Evolutionary conservation across 1,139 yeast species (phyloP).

Genomic region (Scheffersomyces cryptocercus): DNA sequence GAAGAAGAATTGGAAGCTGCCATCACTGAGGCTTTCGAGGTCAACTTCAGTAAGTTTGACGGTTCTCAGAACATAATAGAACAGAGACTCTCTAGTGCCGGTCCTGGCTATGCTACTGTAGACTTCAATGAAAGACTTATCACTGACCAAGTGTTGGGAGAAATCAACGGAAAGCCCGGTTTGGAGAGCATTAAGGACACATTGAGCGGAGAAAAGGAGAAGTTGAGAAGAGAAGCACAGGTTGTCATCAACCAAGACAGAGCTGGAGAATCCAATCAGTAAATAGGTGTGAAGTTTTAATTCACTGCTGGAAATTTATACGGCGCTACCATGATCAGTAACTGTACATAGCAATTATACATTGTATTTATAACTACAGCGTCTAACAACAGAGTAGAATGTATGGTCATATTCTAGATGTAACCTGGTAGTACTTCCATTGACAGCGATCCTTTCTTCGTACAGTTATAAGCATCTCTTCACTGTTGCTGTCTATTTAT

Average conservation of each 20-base stretch:
- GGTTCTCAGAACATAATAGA: slow-evolving; percentile 34
- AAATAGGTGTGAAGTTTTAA: too few relatives aligned
- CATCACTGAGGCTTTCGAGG: slow-evolving; percentile 58
- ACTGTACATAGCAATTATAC: too few relatives aligned
- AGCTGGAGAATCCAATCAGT: neutral
- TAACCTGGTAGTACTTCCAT: too few relatives aligned
- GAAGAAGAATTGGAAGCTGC: slow-evolving; percentile 62
- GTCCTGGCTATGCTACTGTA: slow-evolving; percentile 29
- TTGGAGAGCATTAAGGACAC: slow-evolving; percentile 31
- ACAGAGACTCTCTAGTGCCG: slow-evolving; percentile 36
- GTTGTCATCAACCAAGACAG: slow-evolving; percentile 20
- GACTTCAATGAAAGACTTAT: slow-evolving; percentile 34
- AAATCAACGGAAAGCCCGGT: slow-evolving; percentile 30
- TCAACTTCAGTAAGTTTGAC: slow-evolving; percentile 40
- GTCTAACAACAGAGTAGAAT: too few relatives aligned
- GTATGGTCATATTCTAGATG: too few relatives aligned
- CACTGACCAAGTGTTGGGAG: slow-evolving; percentile 32
- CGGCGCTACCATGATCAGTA: too few relatives aligned
- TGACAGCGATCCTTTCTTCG: too few relatives aligned
- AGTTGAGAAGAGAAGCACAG: slow-evolving; percentile 39
- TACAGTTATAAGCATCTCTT: too few relatives aligned
- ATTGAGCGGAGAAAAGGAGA: slow-evolving; percentile 30
- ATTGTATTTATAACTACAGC: too few relatives aligned
- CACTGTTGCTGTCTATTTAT: too few relatives aligned
- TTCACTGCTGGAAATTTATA: too few relatives aligned